Evolutionary conservation across 129 eudicot species (phyloP).

Genomic region (Tanacetum coccineum): DNA sequence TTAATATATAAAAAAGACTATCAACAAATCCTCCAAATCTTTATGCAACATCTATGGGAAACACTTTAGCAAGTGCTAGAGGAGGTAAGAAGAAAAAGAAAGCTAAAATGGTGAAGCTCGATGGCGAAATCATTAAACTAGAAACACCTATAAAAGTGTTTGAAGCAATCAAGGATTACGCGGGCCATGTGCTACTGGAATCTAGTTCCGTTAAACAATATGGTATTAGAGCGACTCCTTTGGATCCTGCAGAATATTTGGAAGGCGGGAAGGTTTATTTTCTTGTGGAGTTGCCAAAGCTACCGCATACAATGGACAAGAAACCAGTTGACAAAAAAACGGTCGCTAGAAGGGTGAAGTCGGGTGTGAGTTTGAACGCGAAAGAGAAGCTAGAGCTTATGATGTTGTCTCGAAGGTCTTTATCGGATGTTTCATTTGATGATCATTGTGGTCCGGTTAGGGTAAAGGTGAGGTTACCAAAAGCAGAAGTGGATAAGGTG

Average conservation of each 20-base stretch:
- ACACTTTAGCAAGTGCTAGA: constrained; percentile 37
- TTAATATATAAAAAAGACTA: constrained; percentile 4
- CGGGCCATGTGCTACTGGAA: constrained; percentile 57
- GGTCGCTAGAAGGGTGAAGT: constrained; percentile 34
- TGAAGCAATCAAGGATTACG: constrained; percentile 55
- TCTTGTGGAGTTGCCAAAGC: constrained; percentile 61
- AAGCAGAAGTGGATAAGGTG: constrained; percentile 48
- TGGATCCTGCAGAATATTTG: constrained; percentile 34
- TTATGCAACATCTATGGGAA: constrained; percentile 51
- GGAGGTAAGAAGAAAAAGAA: constrained; percentile 41
- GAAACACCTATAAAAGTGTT: constrained; percentile 40
- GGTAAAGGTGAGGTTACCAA: constrained; percentile 68
- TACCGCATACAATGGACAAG: constrained; percentile 37
- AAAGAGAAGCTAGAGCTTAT: constrained; percentile 46
- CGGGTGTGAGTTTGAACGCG: constrained; percentile 38
- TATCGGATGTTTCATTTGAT: constrained; percentile 33
- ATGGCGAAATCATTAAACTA: constrained; percentile 57
- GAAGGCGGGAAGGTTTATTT: constrained; percentile 52
- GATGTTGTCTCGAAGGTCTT: constrained; percentile 42
- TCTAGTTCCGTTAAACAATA: constrained; percentile 41
- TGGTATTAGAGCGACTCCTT: constrained; percentile 64
- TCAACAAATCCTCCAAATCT: constrained; percentile 22
- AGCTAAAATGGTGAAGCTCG: constrained; percentile 70
- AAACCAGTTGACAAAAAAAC: constrained; percentile 27
- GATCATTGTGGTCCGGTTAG: constrained; percentile 31